Evolutionary conservation across 805 yeast species (phyloP), one percentile per base, ranked within the genome.

Genomic region (Debaryomyces castellii): DNA sequence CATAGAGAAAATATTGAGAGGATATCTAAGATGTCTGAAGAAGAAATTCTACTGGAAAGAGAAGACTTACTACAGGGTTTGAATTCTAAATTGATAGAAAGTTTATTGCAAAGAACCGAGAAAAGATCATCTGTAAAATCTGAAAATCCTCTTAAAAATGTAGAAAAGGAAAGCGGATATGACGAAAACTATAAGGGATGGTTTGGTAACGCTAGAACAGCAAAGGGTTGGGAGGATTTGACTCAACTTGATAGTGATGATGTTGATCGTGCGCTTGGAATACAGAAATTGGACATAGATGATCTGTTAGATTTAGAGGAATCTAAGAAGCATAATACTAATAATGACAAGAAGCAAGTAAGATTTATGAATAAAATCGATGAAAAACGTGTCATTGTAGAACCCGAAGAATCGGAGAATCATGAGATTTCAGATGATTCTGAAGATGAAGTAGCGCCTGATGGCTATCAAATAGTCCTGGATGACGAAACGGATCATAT

Each of bases 1-100:
- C 92, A 89, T 60, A 60, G 77, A 45, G 96, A 90, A 57, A 91
- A 89, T 62, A 62, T 87, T 49, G 78, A 81, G 32, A 71, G 74
- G 34, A 60, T 91, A 45, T 68, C 80, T 30, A 61, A 66, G 11
- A 84, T 90, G 91, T 69, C 84, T 2, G 74, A 72, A 1, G 84
- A 78, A 14, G 89, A 90, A 57, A 76, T 88, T 28, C 69, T 74
- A 27, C 64, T 70, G 39, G 92, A 88, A 52, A 75, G 80, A 51
- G 77, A 79, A 50, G 96, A 89, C 54, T 64, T 91, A 28, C 51
- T 88, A 43, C 74, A 73, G n/a, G 71, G 76, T 0, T 67, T 91
- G 60, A 84, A 87, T 62, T 95, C 96, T 0, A 74, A 73, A 45
- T 73, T 89, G 18, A 62, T 91, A 38, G 74, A 81, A 51, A 74